These are phyloP conservation scores for Alternaria ethzedia DNA, from an alignment of 2,329 filamentous ascomycete species.

Conservation along the genomic window DNA sequence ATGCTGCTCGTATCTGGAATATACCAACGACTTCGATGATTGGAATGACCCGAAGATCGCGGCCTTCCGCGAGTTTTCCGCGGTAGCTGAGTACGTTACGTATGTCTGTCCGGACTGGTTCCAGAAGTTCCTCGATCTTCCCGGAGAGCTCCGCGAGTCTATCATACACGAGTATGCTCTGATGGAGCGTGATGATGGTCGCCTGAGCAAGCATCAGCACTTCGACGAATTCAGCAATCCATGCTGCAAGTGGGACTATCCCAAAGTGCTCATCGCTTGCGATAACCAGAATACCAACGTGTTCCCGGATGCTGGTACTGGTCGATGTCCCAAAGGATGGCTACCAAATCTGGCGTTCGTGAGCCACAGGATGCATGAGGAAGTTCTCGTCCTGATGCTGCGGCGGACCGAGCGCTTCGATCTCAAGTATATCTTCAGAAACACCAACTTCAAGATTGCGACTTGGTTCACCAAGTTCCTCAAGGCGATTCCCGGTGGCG, in stretches of 20 bases:
- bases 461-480: slow-evolving; percentile 8
- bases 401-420: not conserved
- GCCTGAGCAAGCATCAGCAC: not conserved
- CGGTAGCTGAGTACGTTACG: not conserved
- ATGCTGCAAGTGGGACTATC: not conserved
- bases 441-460: slow-evolving; percentile 1
- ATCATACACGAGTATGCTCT: not conserved
- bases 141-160: not conserved
- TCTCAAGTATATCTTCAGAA: slow-evolving; percentile 1
- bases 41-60: not conserved
- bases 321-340: not conserved
- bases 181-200: not conserved
- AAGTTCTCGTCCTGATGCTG: not conserved
- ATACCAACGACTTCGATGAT: not conserved
- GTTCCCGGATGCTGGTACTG: not conserved
- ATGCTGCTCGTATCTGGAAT: not conserved
- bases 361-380: not conserved
- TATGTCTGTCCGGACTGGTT: not conserved
- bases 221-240: not conserved
- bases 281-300: not conserved
- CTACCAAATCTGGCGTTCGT: not conserved
- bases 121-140: not conserved
- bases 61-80: not conserved
- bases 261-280: not conserved
- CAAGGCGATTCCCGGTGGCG: not conserved